These are phyloP conservation scores for Peziza echinospora DNA, from an alignment of 495 filamentous ascomycete species.

Conservation along the genomic window DNA sequence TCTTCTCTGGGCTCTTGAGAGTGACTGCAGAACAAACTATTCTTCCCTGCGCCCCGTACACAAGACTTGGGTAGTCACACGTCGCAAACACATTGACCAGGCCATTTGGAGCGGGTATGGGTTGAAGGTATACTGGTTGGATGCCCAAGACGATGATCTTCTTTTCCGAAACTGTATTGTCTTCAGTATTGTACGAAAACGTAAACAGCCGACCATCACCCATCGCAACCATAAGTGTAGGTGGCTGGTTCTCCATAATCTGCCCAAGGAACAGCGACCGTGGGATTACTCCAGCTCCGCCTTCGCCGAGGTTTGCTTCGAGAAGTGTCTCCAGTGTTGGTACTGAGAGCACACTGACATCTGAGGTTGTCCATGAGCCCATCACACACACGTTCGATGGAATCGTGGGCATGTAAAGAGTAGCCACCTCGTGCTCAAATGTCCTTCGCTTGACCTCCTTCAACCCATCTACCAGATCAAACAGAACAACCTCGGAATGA, in stretches of 20 bases:
- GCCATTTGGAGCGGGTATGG: conserved; percentile 38
- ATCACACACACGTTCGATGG: conserved; percentile 39
- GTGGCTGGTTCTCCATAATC: conserved; percentile 32
- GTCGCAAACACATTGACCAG: conserved; percentile 75
- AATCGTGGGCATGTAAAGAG: conserved; percentile 40
- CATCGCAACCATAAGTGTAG: conserved; percentile 79
- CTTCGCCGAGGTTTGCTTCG: conserved; percentile 34
- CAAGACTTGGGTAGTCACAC: conserved; percentile 80
- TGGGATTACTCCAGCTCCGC: conserved; percentile 46
- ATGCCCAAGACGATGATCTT: conserved; percentile 75
- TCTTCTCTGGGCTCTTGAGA: conserved; percentile 39
- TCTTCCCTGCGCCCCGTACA: conserved; percentile 70
- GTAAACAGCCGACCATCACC: conserved; percentile 82
- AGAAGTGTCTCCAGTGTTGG: conserved; percentile 39
- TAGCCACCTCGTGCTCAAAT: conserved; percentile 53
- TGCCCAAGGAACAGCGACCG: conserved; percentile 59
- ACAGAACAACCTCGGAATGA: conserved; percentile 41
- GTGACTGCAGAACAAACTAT: conserved; percentile 93
- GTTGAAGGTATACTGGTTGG: conserved; percentile 56
- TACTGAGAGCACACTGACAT: conserved; percentile 47
- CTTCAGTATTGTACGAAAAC: conserved; percentile 42
- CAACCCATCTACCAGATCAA: conserved; percentile 40
- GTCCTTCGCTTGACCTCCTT: conserved; percentile 32
- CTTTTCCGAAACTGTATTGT: conserved; percentile 40
- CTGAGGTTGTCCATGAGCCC: conserved; percentile 64